phyloP scores from a whole-genome alignment of 805 yeast genomes.

The Candida saitoana region DNA sequence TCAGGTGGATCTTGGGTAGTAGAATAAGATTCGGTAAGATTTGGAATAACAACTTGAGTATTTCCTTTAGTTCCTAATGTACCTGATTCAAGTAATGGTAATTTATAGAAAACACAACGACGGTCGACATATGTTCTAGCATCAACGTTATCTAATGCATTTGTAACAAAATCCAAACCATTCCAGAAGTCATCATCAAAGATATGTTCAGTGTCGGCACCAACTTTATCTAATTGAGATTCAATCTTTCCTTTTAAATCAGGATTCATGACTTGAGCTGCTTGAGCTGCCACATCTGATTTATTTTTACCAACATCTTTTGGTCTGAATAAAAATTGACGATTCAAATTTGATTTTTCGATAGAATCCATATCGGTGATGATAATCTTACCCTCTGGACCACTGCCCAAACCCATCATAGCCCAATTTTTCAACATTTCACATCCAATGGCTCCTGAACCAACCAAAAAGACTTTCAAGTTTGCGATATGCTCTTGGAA shows the following conservation, averaged over 20 bases:
- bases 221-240: constrained; percentile 81
- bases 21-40: constrained; percentile 90
- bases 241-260: constrained; percentile 74
- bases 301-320: constrained; percentile 90
- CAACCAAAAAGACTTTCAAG: constrained; percentile 83
- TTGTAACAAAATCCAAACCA: constrained; percentile 80
- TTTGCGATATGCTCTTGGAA: constrained; percentile 73
- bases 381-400: constrained; percentile 76
- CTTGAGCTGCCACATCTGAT: constrained; percentile 84
- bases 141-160: constrained; percentile 95
- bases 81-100: constrained; percentile 92
- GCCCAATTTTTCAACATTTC: constrained; percentile 99
- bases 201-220: constrained; percentile 84
- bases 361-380: constrained; percentile 94
- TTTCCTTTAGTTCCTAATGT: constrained; percentile 98
- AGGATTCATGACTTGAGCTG: constrained; percentile 83
- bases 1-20: constrained; percentile 99
- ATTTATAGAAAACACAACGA: constrained; percentile 88
- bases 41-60: constrained; percentile 93
- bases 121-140: constrained; percentile 98
- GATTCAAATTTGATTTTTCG: constrained; percentile 91
- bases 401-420: constrained; percentile 89
- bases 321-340: constrained; percentile 94
- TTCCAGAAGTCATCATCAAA: constrained; percentile 87
- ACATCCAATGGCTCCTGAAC: constrained; percentile 98